Percentiles rank a stretch among this genome's conserved stretches.
phyloP scores from a whole-genome alignment of 2,329 filamentous ascomycete species.

The Colletotrichum endophyticum region DNA sequence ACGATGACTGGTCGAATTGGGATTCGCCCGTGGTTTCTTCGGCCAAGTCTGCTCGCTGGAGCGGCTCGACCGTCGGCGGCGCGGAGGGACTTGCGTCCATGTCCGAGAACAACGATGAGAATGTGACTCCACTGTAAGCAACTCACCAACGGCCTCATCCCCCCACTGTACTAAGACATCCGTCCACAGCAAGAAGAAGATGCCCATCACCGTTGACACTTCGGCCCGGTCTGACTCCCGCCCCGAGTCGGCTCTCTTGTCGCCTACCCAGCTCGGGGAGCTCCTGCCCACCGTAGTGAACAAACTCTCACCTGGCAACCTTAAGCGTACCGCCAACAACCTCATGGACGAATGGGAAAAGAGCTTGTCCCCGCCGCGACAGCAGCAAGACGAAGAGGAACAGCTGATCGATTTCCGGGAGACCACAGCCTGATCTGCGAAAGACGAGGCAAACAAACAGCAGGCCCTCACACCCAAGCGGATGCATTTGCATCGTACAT shows the following conservation, averaged over 20 bases:
- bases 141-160: constrained; percentile 4
- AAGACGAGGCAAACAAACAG: neutral
- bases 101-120: constrained; percentile 53
- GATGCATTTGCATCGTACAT: neutral
- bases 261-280: constrained; percentile 55
- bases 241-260: constrained; percentile 23
- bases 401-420: constrained; percentile 20
- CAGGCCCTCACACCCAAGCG: neutral
- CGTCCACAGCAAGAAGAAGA: constrained; percentile 35
- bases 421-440: constrained; percentile 6
- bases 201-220: constrained; percentile 31
- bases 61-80: constrained; percentile 59
- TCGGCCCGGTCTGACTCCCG: constrained; percentile 15
- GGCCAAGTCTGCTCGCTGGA: constrained; percentile 64
- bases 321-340: constrained; percentile 83
- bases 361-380: constrained; percentile 62
- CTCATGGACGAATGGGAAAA: constrained; percentile 94
- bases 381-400: constrained; percentile 15
- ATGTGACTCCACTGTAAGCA: constrained; percentile 53
- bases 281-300: constrained; percentile 74
- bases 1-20: constrained; percentile 71
- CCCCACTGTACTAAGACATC: constrained; percentile 14
- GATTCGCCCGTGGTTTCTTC: constrained; percentile 57
- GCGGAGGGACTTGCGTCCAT: constrained; percentile 49
- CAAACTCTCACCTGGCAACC: constrained; percentile 74